phyloP scores from a whole-genome alignment of 352 stramenopile genomes.

The Pythium coloratum region DNA sequence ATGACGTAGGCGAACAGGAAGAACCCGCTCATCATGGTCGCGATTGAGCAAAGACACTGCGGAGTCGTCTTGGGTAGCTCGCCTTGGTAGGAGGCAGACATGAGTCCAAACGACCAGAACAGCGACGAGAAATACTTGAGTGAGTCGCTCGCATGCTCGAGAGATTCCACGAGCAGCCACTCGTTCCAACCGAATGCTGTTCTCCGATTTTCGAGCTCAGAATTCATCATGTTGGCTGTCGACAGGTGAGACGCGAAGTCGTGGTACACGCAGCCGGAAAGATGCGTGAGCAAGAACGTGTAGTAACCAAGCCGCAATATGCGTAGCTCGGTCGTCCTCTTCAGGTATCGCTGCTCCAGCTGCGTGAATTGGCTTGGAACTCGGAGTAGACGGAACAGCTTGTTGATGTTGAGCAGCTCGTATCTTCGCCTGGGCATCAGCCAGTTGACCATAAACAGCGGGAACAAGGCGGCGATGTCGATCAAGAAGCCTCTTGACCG shows the following conservation, averaged over 20 bases:
- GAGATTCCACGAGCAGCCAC: slow-evolving; percentile 32
- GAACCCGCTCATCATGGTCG: slow-evolving; percentile 44
- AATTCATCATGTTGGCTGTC: slow-evolving; percentile 28
- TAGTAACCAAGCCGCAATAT: slow-evolving; percentile 57
- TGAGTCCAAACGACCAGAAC: slow-evolving; percentile 47
- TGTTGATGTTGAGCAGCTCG: slow-evolving; percentile 62
- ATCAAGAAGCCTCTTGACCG: slow-evolving; percentile 37
- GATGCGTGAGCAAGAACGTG: slow-evolving; percentile 43
- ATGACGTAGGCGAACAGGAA: slow-evolving; percentile 56
- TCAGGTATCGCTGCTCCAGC: slow-evolving; percentile 50
- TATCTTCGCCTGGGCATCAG: slow-evolving; percentile 22
- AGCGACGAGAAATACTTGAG: slow-evolving; percentile 36
- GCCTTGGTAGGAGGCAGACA: slow-evolving; percentile 44
- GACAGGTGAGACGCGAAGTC: slow-evolving; percentile 50
- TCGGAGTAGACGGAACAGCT: slow-evolving; percentile 47
- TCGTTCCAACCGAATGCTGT: slow-evolving; percentile 45
- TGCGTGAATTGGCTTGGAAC: slow-evolving; percentile 42
- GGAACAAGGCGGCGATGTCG: slow-evolving; percentile 41
- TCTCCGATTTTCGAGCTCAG: slow-evolving; percentile 5
- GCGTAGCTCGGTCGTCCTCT: slow-evolving; percentile 42
- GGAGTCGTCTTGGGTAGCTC: slow-evolving; percentile 38
- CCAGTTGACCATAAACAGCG: slow-evolving; percentile 47
- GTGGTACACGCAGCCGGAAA: slow-evolving; percentile 52
- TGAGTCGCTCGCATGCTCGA: slow-evolving; percentile 25
- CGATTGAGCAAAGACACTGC: slow-evolving; percentile 41